A percentile compares a stretch with the other conserved stretches of the same genome.
Conservation (phyloP, 129 eudicot genomes). For the Centella asiatica region DNA sequence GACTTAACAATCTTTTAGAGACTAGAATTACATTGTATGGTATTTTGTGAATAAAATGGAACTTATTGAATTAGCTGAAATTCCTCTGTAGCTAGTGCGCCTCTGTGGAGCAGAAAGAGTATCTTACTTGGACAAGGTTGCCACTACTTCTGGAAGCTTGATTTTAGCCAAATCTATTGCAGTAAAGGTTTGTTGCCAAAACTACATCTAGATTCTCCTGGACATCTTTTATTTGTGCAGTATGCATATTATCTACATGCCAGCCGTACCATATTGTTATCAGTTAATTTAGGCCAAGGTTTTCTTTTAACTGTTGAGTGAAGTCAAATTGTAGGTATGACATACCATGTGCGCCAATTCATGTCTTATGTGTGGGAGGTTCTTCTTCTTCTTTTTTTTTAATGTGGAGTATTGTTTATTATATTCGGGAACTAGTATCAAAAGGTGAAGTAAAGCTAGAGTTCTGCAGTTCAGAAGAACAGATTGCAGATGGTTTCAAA, state of each 20-base stretch:
- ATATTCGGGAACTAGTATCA: too few relatives aligned
- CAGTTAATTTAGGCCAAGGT: not conserved
- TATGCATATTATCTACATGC: too few relatives aligned
- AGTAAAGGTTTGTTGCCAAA: slow-evolving; percentile 45
- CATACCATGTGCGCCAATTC: not conserved
- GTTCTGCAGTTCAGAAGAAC: too few relatives aligned
- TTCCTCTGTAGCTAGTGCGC: slow-evolving; percentile 58
- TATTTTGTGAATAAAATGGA: not conserved
- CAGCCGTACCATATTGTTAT: too few relatives aligned
- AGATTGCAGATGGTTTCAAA: too few relatives aligned
- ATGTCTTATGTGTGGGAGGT: too few relatives aligned
- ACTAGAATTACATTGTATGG: slow-evolving; percentile 7
- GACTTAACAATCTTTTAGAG: not conserved
- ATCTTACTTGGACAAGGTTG: slow-evolving; percentile 74
- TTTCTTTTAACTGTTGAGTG: not conserved
- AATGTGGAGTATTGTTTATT: too few relatives aligned
- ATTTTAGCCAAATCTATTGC: slow-evolving; percentile 72
- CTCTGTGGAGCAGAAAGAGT: slow-evolving; percentile 85
- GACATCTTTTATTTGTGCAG: too few relatives aligned
- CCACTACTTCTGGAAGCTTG: slow-evolving; percentile 56
- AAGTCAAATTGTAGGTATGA: not conserved
- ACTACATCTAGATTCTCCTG: too few relatives aligned
- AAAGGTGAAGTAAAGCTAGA: too few relatives aligned
- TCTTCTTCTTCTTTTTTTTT: too few relatives aligned
- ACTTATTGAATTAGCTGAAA: slow-evolving; percentile 12